Evolutionary conservation across 2,329 filamentous ascomycete species (phyloP).

Genomic region (Fusarium denticulatum): DNA sequence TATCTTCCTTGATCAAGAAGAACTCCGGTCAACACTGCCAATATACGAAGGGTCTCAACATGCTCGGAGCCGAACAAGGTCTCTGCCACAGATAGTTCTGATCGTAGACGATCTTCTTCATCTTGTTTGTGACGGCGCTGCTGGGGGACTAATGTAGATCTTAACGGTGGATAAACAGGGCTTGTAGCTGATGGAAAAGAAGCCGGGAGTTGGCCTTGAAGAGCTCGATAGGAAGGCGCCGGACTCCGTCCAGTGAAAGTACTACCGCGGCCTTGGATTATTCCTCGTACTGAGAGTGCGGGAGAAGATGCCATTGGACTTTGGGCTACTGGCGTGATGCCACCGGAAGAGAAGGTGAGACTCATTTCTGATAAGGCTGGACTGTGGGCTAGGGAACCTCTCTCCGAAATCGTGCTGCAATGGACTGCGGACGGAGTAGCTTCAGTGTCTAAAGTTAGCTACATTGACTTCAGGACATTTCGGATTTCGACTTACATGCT

Average conservation of each 20-base stretch:
- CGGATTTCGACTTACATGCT: neutral
- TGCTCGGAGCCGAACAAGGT: neutral
- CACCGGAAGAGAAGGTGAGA: fast-evolving
- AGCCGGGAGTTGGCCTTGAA: fast-evolving
- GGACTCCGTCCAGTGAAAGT: neutral
- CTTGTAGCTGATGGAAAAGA: fast-evolving
- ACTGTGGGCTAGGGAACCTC: neutral
- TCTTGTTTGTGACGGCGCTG: fast-evolving
- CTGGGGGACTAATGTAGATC: fast-evolving
- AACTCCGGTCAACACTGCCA: fast-evolving
- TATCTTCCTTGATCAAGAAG: fast-evolving
- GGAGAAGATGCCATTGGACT: neutral
- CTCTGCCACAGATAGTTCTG: neutral
- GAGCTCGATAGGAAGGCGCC: fast-evolving
- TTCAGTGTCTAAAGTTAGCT: fast-evolving
- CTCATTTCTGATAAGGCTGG: neutral
- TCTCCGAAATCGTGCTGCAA: neutral
- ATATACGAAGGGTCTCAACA: fast-evolving
- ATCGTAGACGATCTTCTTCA: neutral
- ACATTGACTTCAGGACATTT: fast-evolving
- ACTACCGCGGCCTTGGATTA: fast-evolving
- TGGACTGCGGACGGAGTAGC: neutral
- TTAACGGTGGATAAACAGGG: fast-evolving
- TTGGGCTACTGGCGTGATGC: fast-evolving
- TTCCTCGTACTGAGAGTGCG: fast-evolving